These are phyloP conservation scores for Aspergillus sp. DNA, from an alignment of 2,329 filamentous ascomycete genomes.

Conservation along the genomic window DNA sequence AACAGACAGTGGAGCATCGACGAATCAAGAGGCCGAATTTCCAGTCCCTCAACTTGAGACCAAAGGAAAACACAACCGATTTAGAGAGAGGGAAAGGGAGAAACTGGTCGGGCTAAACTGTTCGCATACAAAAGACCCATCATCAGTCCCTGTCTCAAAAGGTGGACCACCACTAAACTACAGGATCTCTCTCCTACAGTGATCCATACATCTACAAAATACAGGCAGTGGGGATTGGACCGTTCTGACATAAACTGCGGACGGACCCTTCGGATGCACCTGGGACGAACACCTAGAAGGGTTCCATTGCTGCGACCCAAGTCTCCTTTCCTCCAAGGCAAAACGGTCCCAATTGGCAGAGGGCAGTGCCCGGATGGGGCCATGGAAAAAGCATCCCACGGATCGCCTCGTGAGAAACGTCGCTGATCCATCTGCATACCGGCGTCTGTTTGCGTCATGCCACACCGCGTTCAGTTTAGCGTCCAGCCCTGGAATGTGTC, in stretches of 20 bases:
- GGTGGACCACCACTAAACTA: not conserved
- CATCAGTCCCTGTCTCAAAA: not conserved
- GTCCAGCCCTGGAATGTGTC: constrained; percentile 8
- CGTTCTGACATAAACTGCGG: not conserved
- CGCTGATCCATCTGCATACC: not conserved
- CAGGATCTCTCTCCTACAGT: no score
- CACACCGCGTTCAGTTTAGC: constrained; percentile 11
- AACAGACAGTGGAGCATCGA: constrained; percentile 14
- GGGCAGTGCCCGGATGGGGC: not conserved
- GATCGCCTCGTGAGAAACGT: not conserved
- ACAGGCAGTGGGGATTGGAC: not conserved
- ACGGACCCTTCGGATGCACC: not conserved
- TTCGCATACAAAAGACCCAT: not conserved
- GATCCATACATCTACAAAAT: no score
- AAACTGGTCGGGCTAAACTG: not conserved
- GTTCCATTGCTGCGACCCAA: not conserved
- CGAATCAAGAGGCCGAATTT: not conserved
- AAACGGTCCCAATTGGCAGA: not conserved
- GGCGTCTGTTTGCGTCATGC: constrained; percentile 14
- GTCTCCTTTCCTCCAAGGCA: not conserved
- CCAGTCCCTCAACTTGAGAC: not conserved
- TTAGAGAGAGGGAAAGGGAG: not conserved
- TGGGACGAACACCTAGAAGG: no score
- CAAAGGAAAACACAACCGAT: not conserved
- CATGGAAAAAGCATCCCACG: not conserved